A percentile compares a stretch with the other conserved stretches of the same genome.
phyloP scores from a whole-genome alignment of 495 filamentous ascomycete species.

The Lasiosphaeria miniovina region DNA sequence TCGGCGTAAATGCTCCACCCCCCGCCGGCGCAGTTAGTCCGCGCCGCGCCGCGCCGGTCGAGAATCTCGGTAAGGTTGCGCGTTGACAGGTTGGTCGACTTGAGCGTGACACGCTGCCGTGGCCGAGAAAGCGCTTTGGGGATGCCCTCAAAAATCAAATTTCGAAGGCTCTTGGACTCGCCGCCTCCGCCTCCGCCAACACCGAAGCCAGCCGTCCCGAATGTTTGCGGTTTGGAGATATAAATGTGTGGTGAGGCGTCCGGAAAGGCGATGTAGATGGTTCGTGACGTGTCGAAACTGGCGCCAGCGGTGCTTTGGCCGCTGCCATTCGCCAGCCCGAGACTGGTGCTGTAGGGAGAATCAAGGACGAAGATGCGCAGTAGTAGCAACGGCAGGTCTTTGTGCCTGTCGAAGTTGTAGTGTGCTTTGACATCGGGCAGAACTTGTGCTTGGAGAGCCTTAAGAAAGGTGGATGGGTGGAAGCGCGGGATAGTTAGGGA shows the following conservation, averaged over 20 bases:
- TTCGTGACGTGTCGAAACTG: conserved; percentile 55
- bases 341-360: conserved; percentile 61
- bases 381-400: conserved; percentile 61
- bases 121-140: conserved; percentile 72
- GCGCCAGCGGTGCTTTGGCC: conserved; percentile 15
- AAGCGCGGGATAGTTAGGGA: conserved; percentile 62
- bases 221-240: conserved; percentile 53
- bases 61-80: conserved; percentile 65
- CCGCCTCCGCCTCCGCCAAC: conserved; percentile 26
- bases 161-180: conserved; percentile 62
- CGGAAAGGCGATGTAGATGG: conserved; percentile 76
- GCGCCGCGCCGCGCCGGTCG: conserved; percentile 60
- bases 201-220: conserved; percentile 15
- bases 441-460: conserved; percentile 66
- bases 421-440: conserved; percentile 75
- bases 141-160: conserved; percentile 68
- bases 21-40: conserved; percentile 65
- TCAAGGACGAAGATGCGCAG: conserved; percentile 73
- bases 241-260: conserved; percentile 73
- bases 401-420: conserved; percentile 67
- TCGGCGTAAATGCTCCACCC: conserved; percentile 78
- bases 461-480: conserved; percentile 71
- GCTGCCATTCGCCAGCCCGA: conserved; percentile 36
- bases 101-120: conserved; percentile 63
- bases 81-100: conserved; percentile 62